Base-by-base conservation (phyloP, 2,329 filamentous ascomycete genomes). In the Pseudogymnoascus sp. region DNA sequence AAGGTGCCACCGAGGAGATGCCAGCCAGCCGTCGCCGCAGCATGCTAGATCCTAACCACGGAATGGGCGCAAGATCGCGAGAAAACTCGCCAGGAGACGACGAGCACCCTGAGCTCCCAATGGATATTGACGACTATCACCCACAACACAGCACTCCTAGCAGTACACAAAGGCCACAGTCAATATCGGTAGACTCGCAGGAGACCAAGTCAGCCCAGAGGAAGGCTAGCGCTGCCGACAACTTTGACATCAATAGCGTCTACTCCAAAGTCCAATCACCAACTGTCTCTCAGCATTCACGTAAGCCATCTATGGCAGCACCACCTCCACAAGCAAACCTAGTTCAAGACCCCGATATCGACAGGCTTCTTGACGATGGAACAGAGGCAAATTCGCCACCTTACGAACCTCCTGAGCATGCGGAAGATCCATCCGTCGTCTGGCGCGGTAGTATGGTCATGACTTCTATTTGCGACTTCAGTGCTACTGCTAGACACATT, bases 161-260 rank as follows among this genome's bases (percentile, higher is more conserved):
- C 49, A 63, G 68, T 7, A 65, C 63, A 42, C 62, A 62, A 21
- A 56, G 28, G 49, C 31, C 36, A 40, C 59, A 60, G 34, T 8
- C 36, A 23, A 40, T 60, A 42, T 60, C 56, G 23, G 69, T 74
- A 28, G 69, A 74, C 37, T 72, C 71, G 36, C 34, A 60, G 14
- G 28, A 56, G 4, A 2, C 49, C 5, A 34, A 56, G 28, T 36
- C 49, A 34, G 28, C 49, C 11, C 59, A 42, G 34, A 38, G 59
- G 70, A 64, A 73, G 71, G 59, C 53, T 66, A 53, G 72, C 61
- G 63, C 67, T 11, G 60, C 59, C 25, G 53, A 62, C 18, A 66
- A 87, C 69, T 96, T 96, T 70, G 90, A 96, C 71, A 90, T 96
- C 72, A 88, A 90, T 70, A 89, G 90, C 65, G 91, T 96, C 25